Evolutionary conservation across 2,329 filamentous ascomycete genomes (phyloP), one percentile per base, ranked within the genome.

Genomic region (Fusarium sp.): DNA sequence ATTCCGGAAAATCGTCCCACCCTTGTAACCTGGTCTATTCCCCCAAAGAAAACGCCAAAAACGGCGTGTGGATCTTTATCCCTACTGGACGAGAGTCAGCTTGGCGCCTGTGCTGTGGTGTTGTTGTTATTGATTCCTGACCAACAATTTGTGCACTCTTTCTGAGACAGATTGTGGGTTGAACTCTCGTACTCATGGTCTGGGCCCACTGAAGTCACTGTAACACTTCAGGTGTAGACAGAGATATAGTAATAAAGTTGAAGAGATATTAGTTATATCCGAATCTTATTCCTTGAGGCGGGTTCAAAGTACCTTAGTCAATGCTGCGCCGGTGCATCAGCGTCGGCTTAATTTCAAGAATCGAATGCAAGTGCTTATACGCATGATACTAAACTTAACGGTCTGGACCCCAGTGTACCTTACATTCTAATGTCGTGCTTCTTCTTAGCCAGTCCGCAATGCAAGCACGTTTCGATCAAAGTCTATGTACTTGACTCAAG

Each of bases 1-100:
- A 57, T 70, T 70, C 63, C 67, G 67, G 67, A 68, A 69, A 70
- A 70, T 60, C 57, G 58, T 60, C 57, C 57, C 46, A 64, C 53
- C 67, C 67, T 49, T 33, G 63, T 54, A 68, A 39, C 62, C 67
- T 44, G 24, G 57, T 53, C 49, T 62, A 44, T 44, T 59, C 35
- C 35, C 55, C 41, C 42, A 41, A 61, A 42, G 33, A 24, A 29
- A 28, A 52, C 49, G 49, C 58, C 38, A 35, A 65, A 64, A 59
- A 65, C 43, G 59, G 50, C 38, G 31, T 47, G 35, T 57, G 46
- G 54, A 47, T 60, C 54, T 33, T 28, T 18, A 41, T 47, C 41
- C 57, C 50, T 42, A 42, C 37, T 57, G 29, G 57, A 60, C 5
- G 23, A 46, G 41, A 39, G n/a, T 60, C 52, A 47, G 57, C 41